Evolutionary conservation across 176 grass and related monocot species (phyloP).

Genomic region (maize (Zea mays)): Zm-B73-REFERENCE-NAM-5.0 NC_050100.1:136073501-136074000

Average conservation of each 20-base stretch:
- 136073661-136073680: not conserved
- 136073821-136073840: not conserved
- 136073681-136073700: not conserved
- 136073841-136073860: not conserved
- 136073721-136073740: not conserved
- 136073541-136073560: conserved; percentile 97
- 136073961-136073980: not conserved
- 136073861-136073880: not conserved
- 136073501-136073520: conserved; percentile 46
- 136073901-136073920: not conserved
- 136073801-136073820: not conserved
- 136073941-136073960: not conserved
- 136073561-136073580: conserved; percentile 97
- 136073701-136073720: not conserved
- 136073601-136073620: conserved; percentile 58
- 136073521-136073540: conserved; percentile 68
- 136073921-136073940: not conserved
- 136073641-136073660: not conserved
- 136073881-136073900: not conserved
- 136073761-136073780: not conserved
- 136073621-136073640: conserved; percentile 7
- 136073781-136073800: not conserved
- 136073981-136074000: not conserved
- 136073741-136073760: not conserved
- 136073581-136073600: conserved; percentile 98